phyloP scores from a whole-genome alignment of 2,329 filamentous ascomycete species.

The Graphium sp. region DNA sequence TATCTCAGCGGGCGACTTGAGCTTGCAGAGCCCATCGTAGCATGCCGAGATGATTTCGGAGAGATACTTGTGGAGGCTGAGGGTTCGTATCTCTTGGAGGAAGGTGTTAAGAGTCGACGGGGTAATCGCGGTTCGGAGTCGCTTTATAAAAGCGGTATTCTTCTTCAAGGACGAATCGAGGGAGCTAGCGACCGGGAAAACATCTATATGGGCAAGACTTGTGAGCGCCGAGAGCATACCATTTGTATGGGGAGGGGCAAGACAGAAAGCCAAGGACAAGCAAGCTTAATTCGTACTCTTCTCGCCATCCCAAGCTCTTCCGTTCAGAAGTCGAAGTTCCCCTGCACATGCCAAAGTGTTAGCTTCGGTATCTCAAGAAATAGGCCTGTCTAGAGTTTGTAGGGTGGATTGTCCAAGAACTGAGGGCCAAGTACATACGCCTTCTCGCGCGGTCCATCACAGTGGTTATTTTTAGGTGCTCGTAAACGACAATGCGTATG shows the following conservation, averaged over 20 bases:
- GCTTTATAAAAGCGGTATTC: slow-evolving; percentile 96
- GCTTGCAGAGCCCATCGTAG: slow-evolving; percentile 81
- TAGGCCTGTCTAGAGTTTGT: too few species aligned
- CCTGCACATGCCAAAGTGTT: too few species aligned
- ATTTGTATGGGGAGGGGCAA: slow-evolving; percentile 4
- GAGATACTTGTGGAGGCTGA: slow-evolving; percentile 90
- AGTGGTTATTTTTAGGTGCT: too few species aligned
- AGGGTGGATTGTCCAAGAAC: too few species aligned
- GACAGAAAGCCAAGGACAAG: slow-evolving; percentile 6
- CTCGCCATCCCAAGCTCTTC: slow-evolving; percentile 76
- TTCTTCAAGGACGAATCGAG: slow-evolving; percentile 95
- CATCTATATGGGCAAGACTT: slow-evolving; percentile 30
- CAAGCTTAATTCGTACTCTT: slow-evolving; percentile 39
- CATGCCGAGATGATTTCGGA: slow-evolving; percentile 94
- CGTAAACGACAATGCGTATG: too few species aligned
- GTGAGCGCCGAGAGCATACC: slow-evolving; percentile 7
- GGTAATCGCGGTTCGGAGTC: slow-evolving; percentile 77
- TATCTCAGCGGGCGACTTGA: slow-evolving; percentile 84
- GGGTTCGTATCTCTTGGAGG: slow-evolving; percentile 72
- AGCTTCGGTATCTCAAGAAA: too few species aligned
- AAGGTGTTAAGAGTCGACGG: slow-evolving; percentile 67
- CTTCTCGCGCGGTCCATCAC: too few species aligned
- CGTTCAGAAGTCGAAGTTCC: slow-evolving; percentile 80
- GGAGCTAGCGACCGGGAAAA: slow-evolving; percentile 60
- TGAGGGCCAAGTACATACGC: too few species aligned